Evolutionary conservation across 768 basidiomycete genomes (phyloP).

Genomic region (Pisolithus orientalis): DNA sequence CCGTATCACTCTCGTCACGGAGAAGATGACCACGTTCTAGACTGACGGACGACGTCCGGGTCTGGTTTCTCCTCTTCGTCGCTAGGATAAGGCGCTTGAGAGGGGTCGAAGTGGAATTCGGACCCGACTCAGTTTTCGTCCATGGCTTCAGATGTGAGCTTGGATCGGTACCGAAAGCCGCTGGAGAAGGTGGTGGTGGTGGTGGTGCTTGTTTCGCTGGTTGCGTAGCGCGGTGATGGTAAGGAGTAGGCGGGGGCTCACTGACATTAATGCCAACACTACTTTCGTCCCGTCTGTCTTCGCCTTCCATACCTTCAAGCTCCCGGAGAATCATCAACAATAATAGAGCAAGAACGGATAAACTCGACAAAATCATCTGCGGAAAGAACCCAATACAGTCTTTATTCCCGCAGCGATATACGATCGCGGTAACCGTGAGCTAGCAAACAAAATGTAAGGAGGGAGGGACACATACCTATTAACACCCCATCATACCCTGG

Average conservation of each 20-base stretch:
- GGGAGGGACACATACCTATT: constrained; percentile 32
- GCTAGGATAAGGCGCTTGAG: constrained; percentile 19
- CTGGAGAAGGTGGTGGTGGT: no score
- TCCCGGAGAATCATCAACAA: constrained; percentile 39
- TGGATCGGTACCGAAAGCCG: no score
- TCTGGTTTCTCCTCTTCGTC: constrained; percentile 14
- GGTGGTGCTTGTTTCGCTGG: no score
- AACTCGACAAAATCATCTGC: constrained; percentile 45
- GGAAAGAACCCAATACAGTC: constrained; percentile 55
- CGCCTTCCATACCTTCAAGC: constrained; percentile 8
- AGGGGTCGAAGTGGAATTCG: constrained; percentile 3
- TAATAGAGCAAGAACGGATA: constrained; percentile 37
- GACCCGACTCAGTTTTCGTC: no score
- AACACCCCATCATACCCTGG: constrained; percentile 44
- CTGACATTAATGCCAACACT: constrained; percentile 13
- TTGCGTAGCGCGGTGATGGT: no score
- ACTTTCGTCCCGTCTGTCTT: not conserved
- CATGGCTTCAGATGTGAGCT: no score
- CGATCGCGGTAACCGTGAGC: no score
- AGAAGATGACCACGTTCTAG: constrained; percentile 34
- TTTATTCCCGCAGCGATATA: constrained; percentile 10
- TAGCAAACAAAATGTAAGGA: no score
- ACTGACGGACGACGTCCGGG: constrained; percentile 24
- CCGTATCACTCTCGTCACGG: constrained; percentile 28
- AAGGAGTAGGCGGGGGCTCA: no score